Conservation (phyloP, 257 asterid genomes). For the Anisodus tanguticus region DNA sequence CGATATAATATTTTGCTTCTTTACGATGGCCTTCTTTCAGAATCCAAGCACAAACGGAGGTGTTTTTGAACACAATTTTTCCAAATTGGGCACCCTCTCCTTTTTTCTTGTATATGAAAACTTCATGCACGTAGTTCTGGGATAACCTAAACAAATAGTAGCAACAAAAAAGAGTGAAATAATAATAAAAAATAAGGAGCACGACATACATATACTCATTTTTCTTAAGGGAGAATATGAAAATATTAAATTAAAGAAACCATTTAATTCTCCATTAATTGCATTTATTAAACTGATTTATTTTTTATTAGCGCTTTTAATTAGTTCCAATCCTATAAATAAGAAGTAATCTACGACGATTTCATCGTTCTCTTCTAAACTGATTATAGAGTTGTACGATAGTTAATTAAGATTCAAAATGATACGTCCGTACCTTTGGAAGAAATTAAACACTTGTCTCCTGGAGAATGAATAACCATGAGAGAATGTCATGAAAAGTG, state of each 20-base stretch:
- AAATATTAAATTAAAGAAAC: no score
- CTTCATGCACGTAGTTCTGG: not conserved
- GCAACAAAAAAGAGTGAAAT: not conserved
- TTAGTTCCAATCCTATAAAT: not conserved
- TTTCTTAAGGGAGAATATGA: not conserved
- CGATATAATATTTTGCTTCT: not conserved
- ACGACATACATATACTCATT: not conserved
- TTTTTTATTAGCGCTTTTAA: no score
- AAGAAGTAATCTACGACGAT: no score
- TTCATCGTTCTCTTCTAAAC: no score
- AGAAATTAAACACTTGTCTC: conserved; percentile 22
- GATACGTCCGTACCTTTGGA: conserved; percentile 22
- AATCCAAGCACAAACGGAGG: not conserved
- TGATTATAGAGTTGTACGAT: no score
- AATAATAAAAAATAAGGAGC: not conserved
- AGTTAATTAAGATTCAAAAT: no score
- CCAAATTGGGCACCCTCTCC: conserved; percentile 20
- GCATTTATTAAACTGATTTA: no score
- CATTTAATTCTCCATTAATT: no score
- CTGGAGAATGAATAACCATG: conserved; percentile 13
- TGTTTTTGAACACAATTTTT: conserved; percentile 19
- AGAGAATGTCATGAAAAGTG: conserved; percentile 40
- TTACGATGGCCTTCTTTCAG: not conserved
- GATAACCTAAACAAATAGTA: conserved; percentile 16
- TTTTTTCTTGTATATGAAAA: not conserved